Base-by-base conservation (phyloP, 768 basidiomycete genomes). In the Panellus pusillus region DNA sequence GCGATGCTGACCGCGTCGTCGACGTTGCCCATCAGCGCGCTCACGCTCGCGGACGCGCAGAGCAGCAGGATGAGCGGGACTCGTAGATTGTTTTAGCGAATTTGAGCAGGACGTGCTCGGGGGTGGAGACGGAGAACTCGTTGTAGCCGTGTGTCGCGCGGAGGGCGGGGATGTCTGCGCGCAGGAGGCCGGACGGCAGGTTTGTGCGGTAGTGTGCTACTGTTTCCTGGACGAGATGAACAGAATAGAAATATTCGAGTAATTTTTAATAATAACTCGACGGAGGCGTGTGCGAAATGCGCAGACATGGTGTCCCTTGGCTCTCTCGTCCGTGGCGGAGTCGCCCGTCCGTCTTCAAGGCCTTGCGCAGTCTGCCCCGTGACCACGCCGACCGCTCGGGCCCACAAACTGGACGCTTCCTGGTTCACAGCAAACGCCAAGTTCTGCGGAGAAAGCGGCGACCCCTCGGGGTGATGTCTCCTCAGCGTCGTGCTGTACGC, bases 71-170 rank as follows among this genome's bases (percentile, higher is more conserved):
- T 97, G 3, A 98, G 74, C 2, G 96, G 95, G 86, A 92, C 72
- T 98, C 95, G 69, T 95, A 97, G 45, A 98, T 93, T 32, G 90
- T 95, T 70, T 95, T 94, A 13, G 87, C 85, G 67, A 98, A 98
- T 72, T 97, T 97, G 66, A 94, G 70, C 37, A 87, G 71, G 9
- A 87, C 69, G 1, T 91, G 87, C 64, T 97, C 93, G 2, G 92
- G 85, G 0, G 88, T 74, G 0, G 82, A 79, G 12, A 98, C 91
- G 1, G 90, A 83, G 68, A 98, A 98, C 70, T 98, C 95, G 73
- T 98, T 98, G 68, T 92, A 95, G 2, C 93, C 93, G 60, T 93
- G 82, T 2, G 72, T 74, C 24, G 79, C 78, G 31, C 85, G 83
- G 19, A 95, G 75, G 20, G 75, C 71, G 2, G 83, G 74, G 35